Conservation (phyloP, 164 flowering plant species). For the Aristolochia fimbriata region DNA sequence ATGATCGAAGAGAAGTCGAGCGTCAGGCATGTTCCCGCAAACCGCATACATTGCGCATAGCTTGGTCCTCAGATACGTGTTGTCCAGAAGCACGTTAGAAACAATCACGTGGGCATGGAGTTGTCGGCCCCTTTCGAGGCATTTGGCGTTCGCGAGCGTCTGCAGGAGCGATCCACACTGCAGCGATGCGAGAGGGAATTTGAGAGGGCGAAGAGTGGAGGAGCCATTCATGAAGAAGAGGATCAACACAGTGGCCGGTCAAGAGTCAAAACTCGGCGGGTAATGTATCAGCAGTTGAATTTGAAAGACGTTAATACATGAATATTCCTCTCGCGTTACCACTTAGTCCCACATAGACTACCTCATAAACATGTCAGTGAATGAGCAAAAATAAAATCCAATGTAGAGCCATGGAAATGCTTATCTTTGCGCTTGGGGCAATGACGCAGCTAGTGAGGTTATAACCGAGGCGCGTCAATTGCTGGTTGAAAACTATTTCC, state of each 20-base stretch:
- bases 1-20: slow-evolving; percentile 22
- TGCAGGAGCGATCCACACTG: slow-evolving; percentile 25
- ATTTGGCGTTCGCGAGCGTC: slow-evolving; percentile 14
- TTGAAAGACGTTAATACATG: not conserved
- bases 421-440: slow-evolving; percentile 19
- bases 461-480: slow-evolving; percentile 18
- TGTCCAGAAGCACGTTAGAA: slow-evolving; percentile 19
- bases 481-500: slow-evolving; percentile 21
- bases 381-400: not conserved
- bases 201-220: slow-evolving; percentile 14
- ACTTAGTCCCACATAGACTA: slow-evolving; percentile 3
- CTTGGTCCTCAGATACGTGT: slow-evolving; percentile 33
- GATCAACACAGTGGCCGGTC: too few species aligned
- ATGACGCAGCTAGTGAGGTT: slow-evolving; percentile 21
- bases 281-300: too few species aligned
- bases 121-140: slow-evolving; percentile 9
- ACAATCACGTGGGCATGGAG: slow-evolving; percentile 28
- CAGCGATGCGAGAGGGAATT: slow-evolving; percentile 13
- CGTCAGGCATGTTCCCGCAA: slow-evolving; percentile 19
- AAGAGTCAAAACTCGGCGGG: too few species aligned
- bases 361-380: not conserved
- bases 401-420: accelerated
- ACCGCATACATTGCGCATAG: slow-evolving; percentile 32
- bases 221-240: slow-evolving; percentile 10
- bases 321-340: not conserved